phyloP scores from a whole-genome alignment of 108 stramenopile species.

The Chaetoceros muelleri region DNA sequence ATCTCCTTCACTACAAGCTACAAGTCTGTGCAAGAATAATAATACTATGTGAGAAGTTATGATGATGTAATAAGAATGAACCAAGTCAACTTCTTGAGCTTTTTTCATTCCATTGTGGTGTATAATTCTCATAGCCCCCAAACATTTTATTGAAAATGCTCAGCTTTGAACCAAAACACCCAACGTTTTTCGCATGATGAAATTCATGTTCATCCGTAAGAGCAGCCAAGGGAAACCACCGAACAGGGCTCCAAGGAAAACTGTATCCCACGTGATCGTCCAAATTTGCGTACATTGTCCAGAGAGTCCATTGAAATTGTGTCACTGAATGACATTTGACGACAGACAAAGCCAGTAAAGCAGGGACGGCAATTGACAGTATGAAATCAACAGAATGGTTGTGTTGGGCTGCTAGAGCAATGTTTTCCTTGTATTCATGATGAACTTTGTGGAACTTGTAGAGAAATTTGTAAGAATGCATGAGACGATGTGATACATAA shows the following conservation, averaged over 20 bases:
- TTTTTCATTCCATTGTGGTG: slow-evolving; percentile 16
- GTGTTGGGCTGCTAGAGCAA: slow-evolving; percentile 15
- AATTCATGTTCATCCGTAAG: slow-evolving; percentile 33
- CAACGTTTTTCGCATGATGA: slow-evolving; percentile 28
- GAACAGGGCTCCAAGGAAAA: slow-evolving; percentile 26
- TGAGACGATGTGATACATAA: slow-evolving; percentile 20
- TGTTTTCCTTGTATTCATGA: slow-evolving; percentile 31
- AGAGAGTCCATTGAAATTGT: slow-evolving; percentile 23
- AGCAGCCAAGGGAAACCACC: slow-evolving; percentile 26
- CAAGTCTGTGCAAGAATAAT: no score
- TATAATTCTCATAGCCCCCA: slow-evolving; percentile 17
- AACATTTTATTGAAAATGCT: slow-evolving; percentile 16
- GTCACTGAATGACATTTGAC: slow-evolving; percentile 19
- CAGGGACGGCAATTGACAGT: slow-evolving; percentile 15
- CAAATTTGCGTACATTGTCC: slow-evolving; percentile 23
- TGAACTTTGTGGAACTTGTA: slow-evolving; percentile 30
- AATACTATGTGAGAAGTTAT: no score
- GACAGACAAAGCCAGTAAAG: slow-evolving; percentile 4
- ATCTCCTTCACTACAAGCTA: no score
- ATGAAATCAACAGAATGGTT: slow-evolving; percentile 23
- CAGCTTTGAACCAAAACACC: slow-evolving; percentile 21
- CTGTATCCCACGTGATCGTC: slow-evolving; percentile 33
- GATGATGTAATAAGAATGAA: no score
- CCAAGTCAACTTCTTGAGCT: no score
- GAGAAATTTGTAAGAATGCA: slow-evolving; percentile 17